phyloP scores from a whole-genome alignment of 345 rosid genomes.

The Linum trigynum region DNA sequence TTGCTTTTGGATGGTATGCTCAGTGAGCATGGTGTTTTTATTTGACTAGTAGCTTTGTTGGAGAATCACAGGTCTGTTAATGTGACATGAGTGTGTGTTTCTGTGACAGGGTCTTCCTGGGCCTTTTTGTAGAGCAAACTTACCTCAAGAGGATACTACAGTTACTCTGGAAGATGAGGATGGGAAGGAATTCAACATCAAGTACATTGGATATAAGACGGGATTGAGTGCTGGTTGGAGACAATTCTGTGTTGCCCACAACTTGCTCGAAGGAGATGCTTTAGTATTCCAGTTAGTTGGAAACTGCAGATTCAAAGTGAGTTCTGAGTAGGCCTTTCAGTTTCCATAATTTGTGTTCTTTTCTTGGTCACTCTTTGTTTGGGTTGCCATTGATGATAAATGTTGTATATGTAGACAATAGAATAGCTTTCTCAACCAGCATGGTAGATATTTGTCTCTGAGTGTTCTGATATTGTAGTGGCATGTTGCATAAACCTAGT shows the following conservation, averaged over 20 bases:
- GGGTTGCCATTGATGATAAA: neutral
- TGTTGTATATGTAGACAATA: neutral
- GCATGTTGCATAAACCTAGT: neutral
- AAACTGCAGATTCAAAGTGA: constrained; percentile 48
- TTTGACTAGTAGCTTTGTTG: neutral
- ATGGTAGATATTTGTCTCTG: neutral
- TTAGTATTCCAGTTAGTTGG: constrained; percentile 48
- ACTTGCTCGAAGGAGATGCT: constrained; percentile 48
- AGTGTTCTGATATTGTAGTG: neutral
- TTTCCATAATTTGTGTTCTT: neutral
- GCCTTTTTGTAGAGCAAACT: constrained; percentile 23
- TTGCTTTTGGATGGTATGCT: constrained; percentile 60
- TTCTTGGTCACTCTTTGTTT: too few species aligned
- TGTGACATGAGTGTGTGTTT: constrained; percentile 7
- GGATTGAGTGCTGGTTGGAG: constrained; percentile 75
- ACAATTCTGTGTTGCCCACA: constrained; percentile 41
- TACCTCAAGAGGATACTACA: constrained; percentile 30
- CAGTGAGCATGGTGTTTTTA: neutral
- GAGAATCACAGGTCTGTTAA: neutral
- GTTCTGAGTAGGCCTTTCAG: neutral
- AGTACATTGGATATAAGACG: constrained; percentile 37
- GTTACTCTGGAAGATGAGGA: constrained; percentile 43
- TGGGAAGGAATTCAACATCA: constrained; percentile 29
- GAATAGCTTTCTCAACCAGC: neutral
- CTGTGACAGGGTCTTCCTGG: constrained; percentile 30